Conservation (phyloP, 2,329 filamentous ascomycete genomes). For the Aspergillus bombycis region DNA sequence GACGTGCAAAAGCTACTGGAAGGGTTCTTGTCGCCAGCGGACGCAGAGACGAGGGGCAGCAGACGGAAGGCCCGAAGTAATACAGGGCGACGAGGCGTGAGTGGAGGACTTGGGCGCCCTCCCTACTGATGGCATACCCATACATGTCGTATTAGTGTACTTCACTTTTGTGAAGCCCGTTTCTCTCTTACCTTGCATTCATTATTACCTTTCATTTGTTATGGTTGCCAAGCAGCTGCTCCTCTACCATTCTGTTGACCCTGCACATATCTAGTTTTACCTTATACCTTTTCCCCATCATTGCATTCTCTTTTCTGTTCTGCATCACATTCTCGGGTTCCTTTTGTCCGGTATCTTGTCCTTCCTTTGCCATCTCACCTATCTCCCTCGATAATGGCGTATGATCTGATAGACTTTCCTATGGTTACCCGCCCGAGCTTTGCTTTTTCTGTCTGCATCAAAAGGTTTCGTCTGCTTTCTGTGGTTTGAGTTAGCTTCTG, state of each 20-base stretch:
- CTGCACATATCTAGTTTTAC: slow-evolving; percentile 17
- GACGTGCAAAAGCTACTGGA: slow-evolving; percentile 43
- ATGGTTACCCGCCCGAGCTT: slow-evolving; percentile 9
- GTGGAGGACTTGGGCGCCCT: slow-evolving; percentile 37
- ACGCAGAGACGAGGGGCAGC: slow-evolving; percentile 22
- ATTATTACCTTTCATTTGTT: slow-evolving; percentile 7
- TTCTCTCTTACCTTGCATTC: slow-evolving; percentile 9
- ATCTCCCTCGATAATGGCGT: background rate
- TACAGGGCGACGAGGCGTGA: slow-evolving; percentile 27
- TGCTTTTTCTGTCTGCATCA: slow-evolving; percentile 5
- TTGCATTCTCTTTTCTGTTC: slow-evolving; percentile 20
- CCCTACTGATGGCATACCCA: slow-evolving; percentile 31
- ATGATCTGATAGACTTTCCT: slow-evolving; percentile 19
- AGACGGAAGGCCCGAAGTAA: slow-evolving; percentile 17
- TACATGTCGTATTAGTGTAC: background rate
- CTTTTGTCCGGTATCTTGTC: slow-evolving; percentile 10
- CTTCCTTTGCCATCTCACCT: slow-evolving; percentile 2
- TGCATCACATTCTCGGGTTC: slow-evolving; percentile 13
- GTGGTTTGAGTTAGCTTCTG: slow-evolving; percentile 1
- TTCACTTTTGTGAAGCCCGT: slow-evolving; percentile 13
- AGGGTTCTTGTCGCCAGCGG: slow-evolving; percentile 36
- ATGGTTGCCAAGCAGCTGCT: background rate
- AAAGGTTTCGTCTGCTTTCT: slow-evolving; percentile 1
- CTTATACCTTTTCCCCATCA: slow-evolving; percentile 4
- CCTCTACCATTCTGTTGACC: slow-evolving; percentile 13